Base-by-base conservation (phyloP, 306 rosid species). In the Abrus pulchellus region DNA sequence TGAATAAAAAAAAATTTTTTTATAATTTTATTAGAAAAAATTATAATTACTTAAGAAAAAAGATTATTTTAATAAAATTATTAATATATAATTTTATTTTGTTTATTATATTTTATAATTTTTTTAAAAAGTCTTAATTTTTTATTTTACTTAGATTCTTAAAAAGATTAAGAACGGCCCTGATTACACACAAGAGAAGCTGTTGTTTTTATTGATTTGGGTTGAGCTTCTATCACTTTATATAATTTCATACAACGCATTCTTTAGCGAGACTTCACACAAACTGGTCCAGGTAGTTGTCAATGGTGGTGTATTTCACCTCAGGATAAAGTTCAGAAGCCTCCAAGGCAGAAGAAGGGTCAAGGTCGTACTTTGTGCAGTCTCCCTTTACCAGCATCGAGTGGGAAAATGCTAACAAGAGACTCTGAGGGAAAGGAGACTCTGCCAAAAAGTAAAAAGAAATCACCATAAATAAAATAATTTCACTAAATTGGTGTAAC, bases 321-420 rank as follows among this genome's bases (percentile, higher is more conserved):
- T 65, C 60, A 27, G 86, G 86, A 48, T 56, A 72, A 53, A 83
- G 76, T 50, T 72, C 66, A 12, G 86, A 72, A 48, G 83, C 80
- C 27, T 83, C 80, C 43, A 73, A 67, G 0, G 73, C 75, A 0
- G 40, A 28, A n/a, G 72, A 72, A 55, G 66, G 41, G 14, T 73
- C 72, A 48, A 79, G 20, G 33, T 72, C 83, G 14, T 27, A 78
- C 34, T 62, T 57, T 13, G 57, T 5, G 34, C 10, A 3, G 34
- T 79, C 80, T 4, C 73, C 83, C 47, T 59, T 79, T 56, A 79
- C 81, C 7, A 56, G 14, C 6, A 43, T 12, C 3, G 80, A 50
- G 47, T 63, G 79, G n/a, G 0, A 0, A 5, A 83, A 1, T 9
- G 83, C 60, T 68, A 83, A 28, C 2, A 28, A 2, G 0, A 68